Percentiles rank a stretch among this genome's conserved stretches.
Conservation (phyloP, 495 filamentous ascomycete genomes). For the Lasiosphaeria miniovina region DNA sequence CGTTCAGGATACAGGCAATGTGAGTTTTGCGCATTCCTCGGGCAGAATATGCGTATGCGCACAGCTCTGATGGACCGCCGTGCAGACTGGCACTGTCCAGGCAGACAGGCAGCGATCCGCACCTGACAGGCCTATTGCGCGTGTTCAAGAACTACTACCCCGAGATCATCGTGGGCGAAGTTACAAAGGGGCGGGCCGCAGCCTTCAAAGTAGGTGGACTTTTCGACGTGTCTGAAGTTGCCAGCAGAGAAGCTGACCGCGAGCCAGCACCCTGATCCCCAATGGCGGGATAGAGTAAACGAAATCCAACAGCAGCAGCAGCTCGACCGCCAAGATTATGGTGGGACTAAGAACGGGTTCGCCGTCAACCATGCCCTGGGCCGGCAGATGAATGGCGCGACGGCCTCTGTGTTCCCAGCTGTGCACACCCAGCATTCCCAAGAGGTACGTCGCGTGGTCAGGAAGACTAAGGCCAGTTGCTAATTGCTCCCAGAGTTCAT, state of each 20-base stretch:
- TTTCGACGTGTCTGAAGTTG: background rate
- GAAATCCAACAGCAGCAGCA: conserved; percentile 64
- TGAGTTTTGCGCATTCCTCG: conserved; percentile 44
- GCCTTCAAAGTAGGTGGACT: conserved; percentile 49
- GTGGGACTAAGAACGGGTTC: conserved; percentile 44
- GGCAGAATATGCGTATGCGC: too few species aligned
- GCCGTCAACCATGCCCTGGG: conserved; percentile 46
- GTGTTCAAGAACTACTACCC: conserved; percentile 89
- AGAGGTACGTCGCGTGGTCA: conserved; percentile 47
- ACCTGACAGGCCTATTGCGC: conserved; percentile 71
- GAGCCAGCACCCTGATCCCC: conserved; percentile 65
- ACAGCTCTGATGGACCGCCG: conserved; percentile 20
- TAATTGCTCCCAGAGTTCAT: conserved; percentile 46
- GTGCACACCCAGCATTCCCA: conserved; percentile 72
- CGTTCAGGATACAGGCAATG: conserved; percentile 78
- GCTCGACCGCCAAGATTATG: conserved; percentile 39
- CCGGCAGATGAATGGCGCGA: conserved; percentile 43
- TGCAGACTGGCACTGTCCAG: conserved; percentile 57
- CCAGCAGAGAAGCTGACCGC: conserved; percentile 5
- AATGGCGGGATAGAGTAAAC: conserved; percentile 70
- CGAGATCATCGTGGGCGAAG: conserved; percentile 75
- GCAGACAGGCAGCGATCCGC: conserved; percentile 67
- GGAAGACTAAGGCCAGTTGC: conserved; percentile 8
- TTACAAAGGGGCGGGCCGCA: conserved; percentile 50
- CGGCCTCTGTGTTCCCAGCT: conserved; percentile 54